Conservation (phyloP, 345 rosid species). For the Lumnitzera littorea region DNA sequence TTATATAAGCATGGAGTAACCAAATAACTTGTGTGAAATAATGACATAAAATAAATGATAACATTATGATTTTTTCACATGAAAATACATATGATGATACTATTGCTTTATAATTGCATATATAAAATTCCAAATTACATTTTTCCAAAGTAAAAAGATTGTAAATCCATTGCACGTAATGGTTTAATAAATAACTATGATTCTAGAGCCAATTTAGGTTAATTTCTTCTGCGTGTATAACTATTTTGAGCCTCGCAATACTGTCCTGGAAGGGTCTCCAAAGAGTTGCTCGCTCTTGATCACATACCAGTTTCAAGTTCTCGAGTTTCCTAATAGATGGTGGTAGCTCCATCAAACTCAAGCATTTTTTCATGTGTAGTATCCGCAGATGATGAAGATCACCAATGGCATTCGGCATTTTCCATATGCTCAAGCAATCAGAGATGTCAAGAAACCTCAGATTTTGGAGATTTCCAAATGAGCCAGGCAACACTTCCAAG, state of each 20-base stretch:
- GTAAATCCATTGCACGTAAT: too few species aligned
- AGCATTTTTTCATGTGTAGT: conserved; percentile 20
- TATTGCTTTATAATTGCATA: too few species aligned
- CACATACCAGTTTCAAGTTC: conserved; percentile 13
- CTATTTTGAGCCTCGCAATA: conserved; percentile 5
- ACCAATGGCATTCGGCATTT: conserved; percentile 17
- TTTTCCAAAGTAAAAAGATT: too few species aligned
- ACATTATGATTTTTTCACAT: too few species aligned
- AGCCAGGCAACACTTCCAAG: conserved; percentile 13
- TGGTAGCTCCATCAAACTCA: conserved; percentile 13
- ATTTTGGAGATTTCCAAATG: conserved; percentile 16
- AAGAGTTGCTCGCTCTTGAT: conserved; percentile 15
- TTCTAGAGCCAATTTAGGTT: conserved; percentile 21
- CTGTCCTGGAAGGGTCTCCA: conserved; percentile 10
- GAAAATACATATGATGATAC: too few species aligned
- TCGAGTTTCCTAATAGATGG: conserved; percentile 11
- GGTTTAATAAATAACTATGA: too few species aligned
- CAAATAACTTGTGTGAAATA: too few species aligned
- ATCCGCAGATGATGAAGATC: conserved; percentile 11
- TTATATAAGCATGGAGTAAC: too few species aligned
- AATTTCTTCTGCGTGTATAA: conserved; percentile 12
- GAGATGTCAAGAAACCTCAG: conserved; percentile 20
- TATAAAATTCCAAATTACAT: too few species aligned
- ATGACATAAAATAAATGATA: too few species aligned
- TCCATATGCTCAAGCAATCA: conserved; percentile 5